These are phyloP conservation scores for Hemerocallis citrina DNA, from an alignment of 106 monocot genomes.

Conservation along the genomic window DNA sequence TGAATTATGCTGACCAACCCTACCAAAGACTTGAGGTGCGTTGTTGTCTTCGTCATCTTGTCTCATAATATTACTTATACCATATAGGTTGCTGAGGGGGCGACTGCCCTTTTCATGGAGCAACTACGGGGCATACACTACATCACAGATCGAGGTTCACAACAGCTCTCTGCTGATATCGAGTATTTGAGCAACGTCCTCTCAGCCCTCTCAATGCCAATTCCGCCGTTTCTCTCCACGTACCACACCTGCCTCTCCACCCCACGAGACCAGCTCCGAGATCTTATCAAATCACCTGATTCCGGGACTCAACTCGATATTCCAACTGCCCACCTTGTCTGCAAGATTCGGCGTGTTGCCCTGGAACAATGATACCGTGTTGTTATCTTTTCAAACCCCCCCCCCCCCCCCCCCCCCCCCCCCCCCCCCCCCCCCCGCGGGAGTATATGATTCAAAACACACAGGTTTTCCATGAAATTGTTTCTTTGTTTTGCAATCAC, in stretches of 20 bases:
- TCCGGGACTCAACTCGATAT: slow-evolving; percentile 56
- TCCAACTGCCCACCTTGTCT: slow-evolving; percentile 82
- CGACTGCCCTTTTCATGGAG: slow-evolving; percentile 89
- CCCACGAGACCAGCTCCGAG: slow-evolving; percentile 55
- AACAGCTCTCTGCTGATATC: slow-evolving; percentile 84
- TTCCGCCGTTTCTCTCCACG: slow-evolving; percentile 76
- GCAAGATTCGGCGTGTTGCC: slow-evolving; percentile 78
- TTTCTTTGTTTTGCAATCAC: no score
- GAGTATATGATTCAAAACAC: no score
- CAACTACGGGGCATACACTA: slow-evolving; percentile 89
- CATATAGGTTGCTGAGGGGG: slow-evolving; percentile 86
- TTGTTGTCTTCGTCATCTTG: not conserved
- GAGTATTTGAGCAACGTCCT: slow-evolving; percentile 92
- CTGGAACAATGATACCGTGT: slow-evolving; percentile 28
- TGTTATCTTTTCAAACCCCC: no score
- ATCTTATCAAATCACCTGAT: slow-evolving; percentile 50
- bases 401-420: no score
- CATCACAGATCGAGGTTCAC: slow-evolving; percentile 78
- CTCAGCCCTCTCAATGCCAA: slow-evolving; percentile 88
- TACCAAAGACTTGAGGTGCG: not conserved
- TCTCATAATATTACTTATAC: not conserved
- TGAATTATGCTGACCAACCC: no score
- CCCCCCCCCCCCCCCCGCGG: no score
- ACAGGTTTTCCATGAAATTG: no score
- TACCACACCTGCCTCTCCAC: slow-evolving; percentile 64